A percentile compares a stretch with the other conserved stretches of the same genome.
Conservation (phyloP, 1,284 basidiomycete species). For the Ceratobasidium theobromae region DNA sequence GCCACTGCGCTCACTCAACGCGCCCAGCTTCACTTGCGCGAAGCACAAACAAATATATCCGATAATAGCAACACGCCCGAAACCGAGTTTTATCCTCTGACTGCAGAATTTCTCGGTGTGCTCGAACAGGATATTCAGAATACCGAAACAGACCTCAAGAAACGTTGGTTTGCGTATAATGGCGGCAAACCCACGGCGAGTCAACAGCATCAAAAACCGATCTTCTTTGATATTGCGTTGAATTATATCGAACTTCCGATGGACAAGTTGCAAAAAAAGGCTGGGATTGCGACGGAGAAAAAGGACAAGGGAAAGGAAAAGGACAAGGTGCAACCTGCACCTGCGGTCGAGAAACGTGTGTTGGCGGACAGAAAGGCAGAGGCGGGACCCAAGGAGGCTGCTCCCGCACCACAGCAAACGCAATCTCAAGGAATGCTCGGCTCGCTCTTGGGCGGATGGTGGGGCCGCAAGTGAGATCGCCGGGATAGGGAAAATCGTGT, state of each 20-base stretch:
- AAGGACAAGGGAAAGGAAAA: too few species aligned
- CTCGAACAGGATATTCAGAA: constrained; percentile 55
- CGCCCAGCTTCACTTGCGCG: constrained; percentile 67
- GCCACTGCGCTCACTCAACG: constrained; percentile 68
- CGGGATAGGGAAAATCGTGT: background rate
- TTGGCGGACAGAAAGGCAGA: constrained; percentile 49
- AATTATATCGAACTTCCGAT: constrained; percentile 87
- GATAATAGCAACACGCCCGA: constrained; percentile 38
- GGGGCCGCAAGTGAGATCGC: constrained; percentile 48
- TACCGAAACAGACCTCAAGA: constrained; percentile 63
- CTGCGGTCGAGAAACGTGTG: constrained; percentile 46
- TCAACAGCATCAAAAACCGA: constrained; percentile 68
- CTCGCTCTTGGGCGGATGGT: constrained; percentile 54
- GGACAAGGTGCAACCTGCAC: constrained; percentile 35
- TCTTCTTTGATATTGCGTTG: constrained; percentile 93
- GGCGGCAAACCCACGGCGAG: constrained; percentile 55
- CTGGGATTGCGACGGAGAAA: constrained; percentile 53
- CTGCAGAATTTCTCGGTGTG: constrained; percentile 47
- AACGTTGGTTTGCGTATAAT: constrained; percentile 77
- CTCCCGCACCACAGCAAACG: constrained; percentile 9
- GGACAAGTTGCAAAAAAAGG: constrained; percentile 68
- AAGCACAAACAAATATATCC: constrained; percentile 54
- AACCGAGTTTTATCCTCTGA: constrained; percentile 60
- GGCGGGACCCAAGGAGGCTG: constrained; percentile 32
- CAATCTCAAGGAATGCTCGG: constrained; percentile 26